phyloP scores from a whole-genome alignment of 2,329 filamentous ascomycete genomes.

The Cercospora zeae-maydis region DNA sequence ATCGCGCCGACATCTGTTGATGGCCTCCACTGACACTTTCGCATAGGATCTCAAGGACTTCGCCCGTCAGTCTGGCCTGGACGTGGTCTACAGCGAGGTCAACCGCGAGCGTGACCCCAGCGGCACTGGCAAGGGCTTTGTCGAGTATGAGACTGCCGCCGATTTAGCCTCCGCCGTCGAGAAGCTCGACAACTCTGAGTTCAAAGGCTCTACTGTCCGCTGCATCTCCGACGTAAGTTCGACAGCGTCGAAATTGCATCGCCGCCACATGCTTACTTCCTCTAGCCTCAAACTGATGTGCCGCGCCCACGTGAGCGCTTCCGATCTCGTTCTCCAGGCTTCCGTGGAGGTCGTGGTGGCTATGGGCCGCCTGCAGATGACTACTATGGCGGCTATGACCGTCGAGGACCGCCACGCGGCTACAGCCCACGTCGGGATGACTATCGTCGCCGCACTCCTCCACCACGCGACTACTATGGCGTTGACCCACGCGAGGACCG shows the following conservation, averaged over 20 bases:
- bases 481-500: constrained; percentile 65
- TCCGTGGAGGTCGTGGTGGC: constrained; percentile 53
- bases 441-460: constrained; percentile 82
- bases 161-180: constrained; percentile 90
- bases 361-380: constrained; percentile 64
- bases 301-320: constrained; percentile 55
- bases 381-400: constrained; percentile 62
- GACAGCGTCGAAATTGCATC: not conserved
- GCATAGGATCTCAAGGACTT: constrained; percentile 99
- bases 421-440: constrained; percentile 81
- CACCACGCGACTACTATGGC: constrained; percentile 68
- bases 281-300: constrained; percentile 70
- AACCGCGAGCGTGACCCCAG: constrained; percentile 79
- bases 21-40: constrained; percentile 25
- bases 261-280: constrained; percentile 14
- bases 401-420: constrained; percentile 73
- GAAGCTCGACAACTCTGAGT: constrained; percentile 88
- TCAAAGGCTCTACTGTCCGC: constrained; percentile 82
- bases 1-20: not conserved
- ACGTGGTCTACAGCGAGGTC: constrained; percentile 97
- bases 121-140: constrained; percentile 71
- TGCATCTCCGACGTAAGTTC: constrained; percentile 76
- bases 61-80: constrained; percentile 90
- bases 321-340: constrained; percentile 71
- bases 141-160: constrained; percentile 91